phyloP scores from a whole-genome alignment of 139 green algal species.

The Limnomonas spitsbergensis region DNA sequence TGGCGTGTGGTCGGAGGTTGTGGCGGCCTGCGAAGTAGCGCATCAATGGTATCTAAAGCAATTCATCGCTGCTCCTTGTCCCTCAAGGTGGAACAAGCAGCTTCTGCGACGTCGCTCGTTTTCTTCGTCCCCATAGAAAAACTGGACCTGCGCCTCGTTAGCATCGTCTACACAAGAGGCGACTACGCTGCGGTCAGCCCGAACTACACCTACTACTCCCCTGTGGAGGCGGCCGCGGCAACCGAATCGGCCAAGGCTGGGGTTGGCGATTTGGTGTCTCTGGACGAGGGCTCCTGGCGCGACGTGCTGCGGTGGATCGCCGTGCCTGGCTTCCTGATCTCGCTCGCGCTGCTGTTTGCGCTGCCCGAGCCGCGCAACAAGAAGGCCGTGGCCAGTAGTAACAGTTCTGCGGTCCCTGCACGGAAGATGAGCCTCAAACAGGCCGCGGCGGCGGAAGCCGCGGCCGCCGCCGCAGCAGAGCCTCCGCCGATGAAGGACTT shows the following conservation, averaged over 20 bases:
- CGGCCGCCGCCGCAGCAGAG: neutral
- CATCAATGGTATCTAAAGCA: too few species aligned
- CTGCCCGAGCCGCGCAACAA: slow-evolving; percentile 27
- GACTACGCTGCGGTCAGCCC: slow-evolving; percentile 80
- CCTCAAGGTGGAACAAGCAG: neutral
- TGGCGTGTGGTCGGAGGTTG: too few species aligned
- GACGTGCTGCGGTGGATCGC: slow-evolving; percentile 36
- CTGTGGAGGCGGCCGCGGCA: slow-evolving; percentile 21
- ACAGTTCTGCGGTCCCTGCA: neutral
- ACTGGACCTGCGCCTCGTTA: slow-evolving; percentile 72
- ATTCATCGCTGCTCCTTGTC: too few species aligned
- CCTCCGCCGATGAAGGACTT: neutral
- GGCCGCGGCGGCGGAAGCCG: neutral
- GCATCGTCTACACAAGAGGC: slow-evolving; percentile 65
- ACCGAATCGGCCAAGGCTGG: neutral
- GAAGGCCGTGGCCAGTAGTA: neutral
- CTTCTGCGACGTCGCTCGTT: neutral
- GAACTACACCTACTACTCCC: slow-evolving; percentile 76
- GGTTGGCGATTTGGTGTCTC: neutral
- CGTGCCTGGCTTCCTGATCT: slow-evolving; percentile 36
- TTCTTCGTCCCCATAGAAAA: slow-evolving; percentile 69
- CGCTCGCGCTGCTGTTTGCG: slow-evolving; percentile 17
- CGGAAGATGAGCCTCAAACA: neutral
- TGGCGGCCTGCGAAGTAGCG: too few species aligned
- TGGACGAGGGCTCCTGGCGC: slow-evolving; percentile 14